These are phyloP conservation scores for Epichloe hybrida DNA, from an alignment of 2,329 filamentous ascomycete species.

Conservation along the genomic window DNA sequence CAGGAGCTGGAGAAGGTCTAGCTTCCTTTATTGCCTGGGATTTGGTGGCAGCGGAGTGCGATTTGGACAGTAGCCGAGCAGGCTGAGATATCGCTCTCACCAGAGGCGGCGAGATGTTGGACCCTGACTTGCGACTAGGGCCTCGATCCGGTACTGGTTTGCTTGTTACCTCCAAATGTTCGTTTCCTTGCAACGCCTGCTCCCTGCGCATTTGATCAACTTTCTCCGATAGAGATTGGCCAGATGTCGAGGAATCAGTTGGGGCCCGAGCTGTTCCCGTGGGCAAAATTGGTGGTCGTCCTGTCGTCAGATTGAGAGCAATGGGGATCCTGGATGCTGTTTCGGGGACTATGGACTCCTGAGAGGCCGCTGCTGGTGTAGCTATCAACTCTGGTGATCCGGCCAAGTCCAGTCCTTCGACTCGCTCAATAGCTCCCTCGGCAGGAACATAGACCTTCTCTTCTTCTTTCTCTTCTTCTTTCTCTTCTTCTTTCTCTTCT, in stretches of 20 bases:
- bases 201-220: slow-evolving; percentile 39
- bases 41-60: slow-evolving; percentile 31
- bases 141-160: slow-evolving; percentile 20
- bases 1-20: slow-evolving; percentile 14
- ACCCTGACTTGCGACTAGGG: slow-evolving; percentile 30
- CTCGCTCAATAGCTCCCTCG: slow-evolving; percentile 28
- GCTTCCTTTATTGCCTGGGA: slow-evolving; percentile 22
- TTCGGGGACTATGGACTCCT: not conserved
- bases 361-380: slow-evolving; percentile 9
- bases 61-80: slow-evolving; percentile 29
- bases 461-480: slow-evolving; percentile 10
- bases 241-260: slow-evolving; percentile 7
- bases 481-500: slow-evolving; percentile 14
- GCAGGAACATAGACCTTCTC: slow-evolving; percentile 17
- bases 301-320: not conserved
- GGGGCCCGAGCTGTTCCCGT: slow-evolving; percentile 8
- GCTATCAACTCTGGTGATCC: slow-evolving; percentile 16
- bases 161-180: slow-evolving; percentile 13
- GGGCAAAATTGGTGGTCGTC: slow-evolving; percentile 13
- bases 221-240: slow-evolving; percentile 28
- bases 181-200: slow-evolving; percentile 19
- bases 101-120: slow-evolving; percentile 37
- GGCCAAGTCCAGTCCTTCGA: slow-evolving; percentile 38
- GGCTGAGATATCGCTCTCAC: slow-evolving; percentile 41
- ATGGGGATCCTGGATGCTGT: not conserved